Evolutionary conservation across 2,329 filamentous ascomycete genomes (phyloP).

Genomic region (Rhynchosporium secalis): DNA sequence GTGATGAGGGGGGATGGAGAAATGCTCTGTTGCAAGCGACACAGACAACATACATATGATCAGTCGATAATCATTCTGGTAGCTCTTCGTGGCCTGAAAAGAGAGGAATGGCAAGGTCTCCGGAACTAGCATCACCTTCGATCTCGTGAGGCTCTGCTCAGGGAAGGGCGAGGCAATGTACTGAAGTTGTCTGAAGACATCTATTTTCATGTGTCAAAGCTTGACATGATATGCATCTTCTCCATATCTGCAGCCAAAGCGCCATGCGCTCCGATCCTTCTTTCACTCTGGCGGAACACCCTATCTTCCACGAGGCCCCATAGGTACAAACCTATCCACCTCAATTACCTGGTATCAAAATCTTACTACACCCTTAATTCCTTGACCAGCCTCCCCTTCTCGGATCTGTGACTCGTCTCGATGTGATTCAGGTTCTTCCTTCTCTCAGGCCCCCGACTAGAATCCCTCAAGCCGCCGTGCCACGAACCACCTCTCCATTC

Average conservation of each 20-base stretch:
- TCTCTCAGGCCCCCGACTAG: neutral
- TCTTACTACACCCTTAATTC: neutral
- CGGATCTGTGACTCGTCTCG: neutral
- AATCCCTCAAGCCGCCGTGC: conserved; percentile 35
- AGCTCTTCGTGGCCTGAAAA: too few relatives aligned
- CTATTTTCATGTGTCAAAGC: neutral
- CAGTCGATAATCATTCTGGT: too few relatives aligned
- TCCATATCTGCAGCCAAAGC: neutral
- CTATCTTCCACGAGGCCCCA: neutral
- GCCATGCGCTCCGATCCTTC: neutral
- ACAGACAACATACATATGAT: too few relatives aligned
- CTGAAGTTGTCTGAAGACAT: too few relatives aligned
- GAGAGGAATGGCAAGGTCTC: too few relatives aligned
- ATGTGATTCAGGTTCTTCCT: neutral
- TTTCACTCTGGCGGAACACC: neutral
- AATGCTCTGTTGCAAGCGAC: too few relatives aligned
- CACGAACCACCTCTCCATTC: conserved; percentile 38
- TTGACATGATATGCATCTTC: neutral
- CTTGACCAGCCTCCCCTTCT: conserved; percentile 1
- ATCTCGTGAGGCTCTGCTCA: too few relatives aligned
- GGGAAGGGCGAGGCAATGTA: too few relatives aligned
- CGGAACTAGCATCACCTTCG: too few relatives aligned
- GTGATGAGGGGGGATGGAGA: too few relatives aligned
- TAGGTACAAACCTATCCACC: neutral
- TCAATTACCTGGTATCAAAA: neutral